Base-by-base conservation (phyloP, 345 rosid species). In the Rhodamnia argentea region DNA sequence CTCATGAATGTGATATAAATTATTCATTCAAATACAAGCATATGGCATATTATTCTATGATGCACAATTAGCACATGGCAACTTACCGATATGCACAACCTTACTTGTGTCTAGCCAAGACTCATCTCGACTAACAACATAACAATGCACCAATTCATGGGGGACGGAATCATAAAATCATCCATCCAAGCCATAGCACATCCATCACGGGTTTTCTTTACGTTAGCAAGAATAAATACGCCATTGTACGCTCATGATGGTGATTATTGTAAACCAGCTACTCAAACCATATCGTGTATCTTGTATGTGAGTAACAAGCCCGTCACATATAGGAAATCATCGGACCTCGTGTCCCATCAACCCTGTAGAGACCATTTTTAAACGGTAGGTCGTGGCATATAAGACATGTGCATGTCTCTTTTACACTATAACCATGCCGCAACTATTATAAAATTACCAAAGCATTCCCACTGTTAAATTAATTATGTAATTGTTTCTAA, bases 131-230 rank as follows among this genome's bases (percentile, higher is more conserved):
- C 7, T 9, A 4, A 37, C 4, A 13, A 70, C 26, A 0, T 13
- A 70, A 1, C 8, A 1, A 2, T 23, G 2, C 18, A 20, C 14
- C 4, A 37, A 70, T 5, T 37, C 47, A 70, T 1, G 0, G 0
- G 11, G n/a, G 13, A 57, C 13, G 6, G 13, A 70, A 32, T 70
- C 47, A 70, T 70, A 10, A 32, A 5, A 13, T 37, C 26, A 18
- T 10, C 23, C 5, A 8, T 3, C 44, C 13, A 18, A 2, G 2
- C 5, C 78, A 32, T 12, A 9, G 1, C 24, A 18, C 78, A 56
- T 70, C 44, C 24, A 16, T 70, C 24, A 18, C 3, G 11, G 1
- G 47, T 70, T 0, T 27, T 62, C 22, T 29, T 4, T 15, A 62
- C 40, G 27, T 29, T 7, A 10, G 16, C 1, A 1, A 32, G 32